Base-by-base conservation (phyloP, 352 stramenopile genomes). In the Aphanomyces euteiches region DNA sequence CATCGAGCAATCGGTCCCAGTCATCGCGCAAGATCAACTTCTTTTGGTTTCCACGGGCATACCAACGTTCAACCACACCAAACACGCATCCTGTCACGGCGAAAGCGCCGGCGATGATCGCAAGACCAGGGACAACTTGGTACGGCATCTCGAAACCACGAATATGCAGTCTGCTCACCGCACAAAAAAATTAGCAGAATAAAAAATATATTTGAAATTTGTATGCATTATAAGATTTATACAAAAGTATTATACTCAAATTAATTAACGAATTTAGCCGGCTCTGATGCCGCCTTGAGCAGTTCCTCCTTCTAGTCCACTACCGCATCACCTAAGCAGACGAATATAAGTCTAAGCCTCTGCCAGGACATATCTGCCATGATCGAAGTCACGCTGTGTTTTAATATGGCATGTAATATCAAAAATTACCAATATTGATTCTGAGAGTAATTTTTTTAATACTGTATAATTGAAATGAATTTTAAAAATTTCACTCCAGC, bases 71-170 rank as follows among this genome's bases (percentile, higher is more conserved):
- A 60, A 91, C 76, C 58, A 79, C 81, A 64, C 84, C 82, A 56
- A 85, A 86, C 56, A 83, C 84, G 67, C 80, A 74, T 69, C 86
- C 86, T 82, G 90, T 89, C 75, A 90, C 72, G 75, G 86, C 90
- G 78, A 92, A 92, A 58, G 83, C 82, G 65, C 78, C 64, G 60
- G 77, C 79, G 74, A 94, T 92, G 61, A 94, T 79, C 73, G 81
- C 81, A 72, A 94, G 81, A 58, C 82, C 86, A 10, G 86, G 84
- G 67, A 94, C 70, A 68, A 92, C 79, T 85, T 94, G 86, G 82
- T 92, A 94, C 81, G 86, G 86, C 86, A 94, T 94, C 17, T 70
- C 64, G 47, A 70, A 56, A 70, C 64, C 64, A 70, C 64, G 64
- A 70, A 70, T 70, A 57, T 67, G 43, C 43, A 61, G 54, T 61